These are phyloP conservation scores for Malus hybrid DNA, from an alignment of 331 rosid species.

Conservation along the genomic window DNA sequence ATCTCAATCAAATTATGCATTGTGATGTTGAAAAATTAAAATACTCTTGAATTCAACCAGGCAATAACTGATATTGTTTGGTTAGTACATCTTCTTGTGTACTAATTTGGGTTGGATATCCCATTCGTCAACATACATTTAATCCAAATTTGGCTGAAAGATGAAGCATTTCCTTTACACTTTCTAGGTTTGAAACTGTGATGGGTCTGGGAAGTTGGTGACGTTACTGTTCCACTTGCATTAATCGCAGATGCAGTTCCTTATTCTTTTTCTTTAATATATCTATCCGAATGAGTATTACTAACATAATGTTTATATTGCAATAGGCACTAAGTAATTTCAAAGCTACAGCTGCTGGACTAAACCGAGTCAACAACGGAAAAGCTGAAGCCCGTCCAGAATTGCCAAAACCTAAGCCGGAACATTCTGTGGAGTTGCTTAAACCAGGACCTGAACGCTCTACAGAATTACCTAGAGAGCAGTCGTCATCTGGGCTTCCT, in stretches of 20 bases:
- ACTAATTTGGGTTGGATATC: neutral
- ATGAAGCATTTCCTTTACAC: neutral
- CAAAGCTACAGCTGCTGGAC: slow-evolving; percentile 66
- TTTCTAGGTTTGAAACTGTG: neutral
- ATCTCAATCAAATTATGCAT: neutral
- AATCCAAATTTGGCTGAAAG: neutral
- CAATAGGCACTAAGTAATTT: slow-evolving; percentile 58
- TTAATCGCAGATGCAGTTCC: neutral
- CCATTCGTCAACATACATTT: neutral
- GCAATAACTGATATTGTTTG: neutral
- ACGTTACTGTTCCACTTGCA: no score
- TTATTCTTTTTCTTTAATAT: neutral
- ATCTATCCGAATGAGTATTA: slow-evolving; percentile 1
- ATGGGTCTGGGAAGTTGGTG: no score
- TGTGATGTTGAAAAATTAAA: neutral
- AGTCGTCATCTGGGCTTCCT: slow-evolving; percentile 58
- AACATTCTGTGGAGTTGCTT: slow-evolving; percentile 24
- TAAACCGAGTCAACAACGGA: slow-evolving; percentile 28
- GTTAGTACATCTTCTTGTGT: neutral
- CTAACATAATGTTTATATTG: slow-evolving; percentile 20
- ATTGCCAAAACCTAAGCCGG: slow-evolving; percentile 30
- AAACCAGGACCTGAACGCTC: slow-evolving; percentile 23
- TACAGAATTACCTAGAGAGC: slow-evolving; percentile 33
- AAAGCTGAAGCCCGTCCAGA: slow-evolving; percentile 34
- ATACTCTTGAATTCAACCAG: neutral